Base-by-base conservation (phyloP, 495 filamentous ascomycete genomes). In the Annulohypoxylon maeteangense region DNA sequence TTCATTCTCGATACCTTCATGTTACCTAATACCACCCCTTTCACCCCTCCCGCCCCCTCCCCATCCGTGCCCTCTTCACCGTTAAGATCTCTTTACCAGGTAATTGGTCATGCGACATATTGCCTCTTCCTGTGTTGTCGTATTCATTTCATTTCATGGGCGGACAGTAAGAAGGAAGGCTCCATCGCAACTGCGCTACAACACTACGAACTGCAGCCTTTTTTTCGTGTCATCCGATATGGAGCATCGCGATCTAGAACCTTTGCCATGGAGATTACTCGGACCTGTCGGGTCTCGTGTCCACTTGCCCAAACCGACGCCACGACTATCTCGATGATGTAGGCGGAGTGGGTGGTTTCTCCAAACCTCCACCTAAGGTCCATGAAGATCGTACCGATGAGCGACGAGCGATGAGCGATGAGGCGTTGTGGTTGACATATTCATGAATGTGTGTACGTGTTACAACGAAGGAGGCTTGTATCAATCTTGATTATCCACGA, bases 81-180 rank as follows among this genome's bases (percentile, higher is more conserved):
- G 6, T 55, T 18, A 50, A 23, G n/a, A 44, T 16, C 3, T 62
- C 54, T 51, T 22, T 53, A 47, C 60, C 25, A 50, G 61, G 61
- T 32, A 65, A 62, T 22, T 22, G 65, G 34, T 68, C 70, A 68
- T 65, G 61, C 65, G 65, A 68, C 70, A 56, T 42, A 7, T 68
- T 68, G 18, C 65, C 61, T 68, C 27, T 73, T 70, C 25, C 12
- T 53, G 55, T 57, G 40, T 44, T 27, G 42, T 65, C 50, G 29
- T 40, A 48, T 68, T 36, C 60, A 59, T 40, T 68, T 42, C 22
- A 50, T n/a, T n/a, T n/a, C n/a, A n/a, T n/a, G n/a, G n/a, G n/a
- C n/a, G n/a, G n/a, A n/a, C 18, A 55, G 38, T 22, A 65, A 48
- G 40, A 23, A 56, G 34, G 23, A 34, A 36, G 2, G 31, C 25